A percentile compares a stretch with the other conserved stretches of the same genome.
Conservation (phyloP, 2,329 filamentous ascomycete genomes). For the Fusarium veterinarium region DNA sequence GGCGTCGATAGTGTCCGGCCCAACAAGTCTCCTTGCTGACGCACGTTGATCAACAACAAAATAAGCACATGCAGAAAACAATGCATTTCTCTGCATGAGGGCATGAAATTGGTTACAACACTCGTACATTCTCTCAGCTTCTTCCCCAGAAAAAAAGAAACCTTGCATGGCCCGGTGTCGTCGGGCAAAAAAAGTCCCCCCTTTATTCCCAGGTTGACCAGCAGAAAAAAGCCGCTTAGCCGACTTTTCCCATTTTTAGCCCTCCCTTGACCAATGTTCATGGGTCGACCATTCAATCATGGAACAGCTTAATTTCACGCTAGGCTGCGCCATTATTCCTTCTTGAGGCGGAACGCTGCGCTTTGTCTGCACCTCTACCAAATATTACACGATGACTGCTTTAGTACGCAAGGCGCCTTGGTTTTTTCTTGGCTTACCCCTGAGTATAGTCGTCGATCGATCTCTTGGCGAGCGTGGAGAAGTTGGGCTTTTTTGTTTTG, state of each 20-base stretch:
- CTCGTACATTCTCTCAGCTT: not conserved
- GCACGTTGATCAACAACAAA: not conserved
- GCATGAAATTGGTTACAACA: not conserved
- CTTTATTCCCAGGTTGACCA: not conserved
- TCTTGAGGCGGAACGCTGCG: not conserved
- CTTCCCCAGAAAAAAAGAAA: conserved; percentile 19
- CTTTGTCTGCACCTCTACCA: not conserved
- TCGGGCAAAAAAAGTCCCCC: not conserved
- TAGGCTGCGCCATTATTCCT: conserved; percentile 10
- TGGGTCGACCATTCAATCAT: not conserved
- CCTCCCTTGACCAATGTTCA: not conserved
- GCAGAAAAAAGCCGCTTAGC: conserved; percentile 7
- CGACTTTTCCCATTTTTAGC: conserved; percentile 3
- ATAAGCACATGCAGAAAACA: not conserved
- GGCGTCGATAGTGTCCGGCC: not conserved
- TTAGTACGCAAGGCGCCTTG: not conserved
- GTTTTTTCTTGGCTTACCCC: conserved; percentile 21
- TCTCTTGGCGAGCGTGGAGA: conserved; percentile 21
- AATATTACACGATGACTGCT: not conserved
- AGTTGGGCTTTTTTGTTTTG: not conserved
- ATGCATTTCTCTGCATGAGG: not conserved
- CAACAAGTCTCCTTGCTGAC: not conserved
- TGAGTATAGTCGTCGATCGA: conserved; percentile 28
- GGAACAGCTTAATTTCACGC: not conserved
- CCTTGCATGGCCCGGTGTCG: not conserved